Conservation (phyloP, 208 protist genomes). For the Leishmania guyanensis region DNA sequence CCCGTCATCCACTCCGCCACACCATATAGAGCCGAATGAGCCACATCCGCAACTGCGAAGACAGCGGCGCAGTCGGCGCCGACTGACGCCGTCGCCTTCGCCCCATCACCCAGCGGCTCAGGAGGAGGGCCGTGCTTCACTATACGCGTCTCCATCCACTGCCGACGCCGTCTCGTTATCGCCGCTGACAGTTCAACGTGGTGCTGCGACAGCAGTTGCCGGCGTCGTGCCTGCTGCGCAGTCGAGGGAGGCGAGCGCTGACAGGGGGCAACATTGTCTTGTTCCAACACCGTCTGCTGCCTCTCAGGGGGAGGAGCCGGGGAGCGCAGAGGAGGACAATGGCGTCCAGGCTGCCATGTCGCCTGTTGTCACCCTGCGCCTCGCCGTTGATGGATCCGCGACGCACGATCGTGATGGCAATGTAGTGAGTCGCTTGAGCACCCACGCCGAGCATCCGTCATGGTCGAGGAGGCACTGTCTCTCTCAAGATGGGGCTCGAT, state of each 20-base stretch:
- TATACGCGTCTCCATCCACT: not conserved
- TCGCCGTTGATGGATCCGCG: not conserved
- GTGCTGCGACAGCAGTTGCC: not conserved
- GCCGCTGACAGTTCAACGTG: conserved; percentile 16
- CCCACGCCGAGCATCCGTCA: not conserved
- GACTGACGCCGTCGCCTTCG: not conserved
- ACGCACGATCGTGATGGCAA: not conserved
- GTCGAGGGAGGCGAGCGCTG: not conserved
- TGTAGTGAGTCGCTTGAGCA: not conserved
- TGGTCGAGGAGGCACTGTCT: not conserved
- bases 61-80: not conserved
- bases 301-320: not conserved
- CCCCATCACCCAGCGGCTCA: not conserved
- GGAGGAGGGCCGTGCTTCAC: not conserved
- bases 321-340: not conserved
- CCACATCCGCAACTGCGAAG: not conserved
- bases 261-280: not conserved
- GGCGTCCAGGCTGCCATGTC: not conserved
- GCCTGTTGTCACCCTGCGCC: not conserved
- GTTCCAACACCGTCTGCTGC: not conserved
- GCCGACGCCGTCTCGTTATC: conserved; percentile 17
- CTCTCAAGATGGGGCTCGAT: conserved; percentile 8
- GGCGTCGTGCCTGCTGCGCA: not conserved
- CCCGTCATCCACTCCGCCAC: not conserved
- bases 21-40: not conserved